Evolutionary conservation across 192 early-diverging fungal species (phyloP).

Genomic region (Backusella liffmaniae): DNA sequence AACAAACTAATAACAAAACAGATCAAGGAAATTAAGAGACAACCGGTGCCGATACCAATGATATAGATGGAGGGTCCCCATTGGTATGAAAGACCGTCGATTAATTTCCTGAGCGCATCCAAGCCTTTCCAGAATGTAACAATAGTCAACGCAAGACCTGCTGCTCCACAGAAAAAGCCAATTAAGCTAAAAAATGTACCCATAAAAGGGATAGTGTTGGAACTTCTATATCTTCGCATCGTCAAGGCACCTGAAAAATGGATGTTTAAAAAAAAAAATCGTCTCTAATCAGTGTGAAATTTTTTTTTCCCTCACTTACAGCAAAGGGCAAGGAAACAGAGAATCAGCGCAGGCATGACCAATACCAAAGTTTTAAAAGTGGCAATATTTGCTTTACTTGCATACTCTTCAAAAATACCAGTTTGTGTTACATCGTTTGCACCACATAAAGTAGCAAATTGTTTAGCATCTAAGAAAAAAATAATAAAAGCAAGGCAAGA

Average conservation of each 20-base stretch:
- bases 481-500: background rate
- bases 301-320: background rate
- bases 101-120: background rate
- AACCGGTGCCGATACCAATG: constrained; percentile 9
- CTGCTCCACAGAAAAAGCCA: constrained; percentile 6
- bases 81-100: background rate
- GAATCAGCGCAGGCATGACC: constrained; percentile 14
- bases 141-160: constrained; percentile 10
- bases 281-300: background rate
- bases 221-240: constrained; percentile 4
- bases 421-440: background rate
- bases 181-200: constrained; percentile 11
- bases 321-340: constrained; percentile 12
- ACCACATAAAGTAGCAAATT: constrained; percentile 13
- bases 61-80: constrained; percentile 18
- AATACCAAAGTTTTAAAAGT: background rate
- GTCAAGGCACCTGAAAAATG: background rate
- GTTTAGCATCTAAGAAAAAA: background rate
- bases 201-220: constrained; percentile 10
- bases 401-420: background rate
- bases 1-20: constrained; percentile 3
- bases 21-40: background rate
- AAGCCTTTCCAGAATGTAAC: constrained; percentile 5
- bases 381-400: background rate
- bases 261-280: background rate